Conservation (phyloP, 352 stramenopile species). For the Hyaloperonospora arabidopsidis region DNA sequence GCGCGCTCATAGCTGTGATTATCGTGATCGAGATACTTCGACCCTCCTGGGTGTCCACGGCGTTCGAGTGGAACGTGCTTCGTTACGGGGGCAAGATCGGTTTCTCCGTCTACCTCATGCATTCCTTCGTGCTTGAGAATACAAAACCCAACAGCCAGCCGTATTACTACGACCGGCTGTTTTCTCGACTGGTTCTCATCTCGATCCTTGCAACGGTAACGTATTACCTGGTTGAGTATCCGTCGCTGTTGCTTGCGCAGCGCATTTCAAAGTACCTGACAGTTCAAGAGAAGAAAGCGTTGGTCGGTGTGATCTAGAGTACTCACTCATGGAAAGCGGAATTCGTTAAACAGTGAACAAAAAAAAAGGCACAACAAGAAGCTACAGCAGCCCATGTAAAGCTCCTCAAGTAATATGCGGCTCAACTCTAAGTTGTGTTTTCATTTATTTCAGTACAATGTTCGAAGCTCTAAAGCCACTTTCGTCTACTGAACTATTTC, state of each 20-base stretch:
- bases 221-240: conserved; percentile 40
- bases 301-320: neutral
- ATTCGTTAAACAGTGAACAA: no score
- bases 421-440: no score
- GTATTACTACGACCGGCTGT: conserved; percentile 33
- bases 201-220: conserved; percentile 21
- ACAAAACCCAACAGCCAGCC: conserved; percentile 4
- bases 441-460: no score
- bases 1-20: conserved; percentile 18
- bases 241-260: conserved; percentile 32
- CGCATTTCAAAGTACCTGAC: conserved; percentile 13
- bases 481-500: no score
- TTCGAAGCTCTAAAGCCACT: no score
- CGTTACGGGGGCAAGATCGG: conserved; percentile 25
- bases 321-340: no score
- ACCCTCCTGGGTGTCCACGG: conserved; percentile 17
- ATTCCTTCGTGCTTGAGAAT: conserved; percentile 20
- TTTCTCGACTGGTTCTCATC: conserved; percentile 25
- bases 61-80: conserved; percentile 21
- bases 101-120: conserved; percentile 23
- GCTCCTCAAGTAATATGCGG: no score
- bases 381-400: no score
- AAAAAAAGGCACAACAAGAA: no score
- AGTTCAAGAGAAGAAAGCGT: conserved; percentile 11
- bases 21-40: conserved; percentile 21